Conservation (phyloP, 495 filamentous ascomycete genomes). For the Penicillium desertorum region DNA sequence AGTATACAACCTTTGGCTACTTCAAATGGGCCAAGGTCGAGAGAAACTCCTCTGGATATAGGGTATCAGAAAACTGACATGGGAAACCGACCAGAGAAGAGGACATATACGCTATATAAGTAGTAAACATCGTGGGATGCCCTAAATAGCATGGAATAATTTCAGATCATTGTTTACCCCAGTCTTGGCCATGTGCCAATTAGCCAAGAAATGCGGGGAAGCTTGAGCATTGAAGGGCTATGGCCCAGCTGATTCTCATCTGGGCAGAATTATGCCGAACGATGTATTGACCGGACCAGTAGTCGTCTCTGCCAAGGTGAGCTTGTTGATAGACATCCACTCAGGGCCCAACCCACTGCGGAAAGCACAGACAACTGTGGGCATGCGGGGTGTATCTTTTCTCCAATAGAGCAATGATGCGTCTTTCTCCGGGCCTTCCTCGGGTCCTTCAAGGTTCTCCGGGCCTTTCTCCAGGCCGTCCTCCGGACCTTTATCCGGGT, state of each 20-base stretch:
- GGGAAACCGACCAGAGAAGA: background rate
- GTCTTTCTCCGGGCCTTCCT: background rate
- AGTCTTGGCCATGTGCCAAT: background rate
- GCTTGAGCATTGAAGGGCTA: background rate
- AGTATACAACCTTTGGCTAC: background rate
- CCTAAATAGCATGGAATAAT: background rate
- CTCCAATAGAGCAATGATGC: background rate
- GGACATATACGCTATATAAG: background rate
- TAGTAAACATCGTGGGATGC: background rate
- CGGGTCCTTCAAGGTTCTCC: background rate
- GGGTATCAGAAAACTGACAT: background rate
- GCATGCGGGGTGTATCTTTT: background rate
- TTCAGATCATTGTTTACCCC: background rate
- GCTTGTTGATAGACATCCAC: conserved; percentile 6
- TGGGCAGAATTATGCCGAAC: background rate
- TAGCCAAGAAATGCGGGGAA: background rate
- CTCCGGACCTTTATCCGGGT: background rate
- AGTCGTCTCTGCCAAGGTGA: background rate
- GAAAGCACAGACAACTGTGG: background rate
- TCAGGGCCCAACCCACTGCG: background rate
- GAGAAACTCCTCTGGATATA: background rate
- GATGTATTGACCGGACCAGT: background rate
- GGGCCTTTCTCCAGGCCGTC: background rate
- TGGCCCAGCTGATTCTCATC: background rate
- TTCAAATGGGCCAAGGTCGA: background rate